phyloP scores from a whole-genome alignment of 805 yeast genomes.

The Candida ficus region DNA sequence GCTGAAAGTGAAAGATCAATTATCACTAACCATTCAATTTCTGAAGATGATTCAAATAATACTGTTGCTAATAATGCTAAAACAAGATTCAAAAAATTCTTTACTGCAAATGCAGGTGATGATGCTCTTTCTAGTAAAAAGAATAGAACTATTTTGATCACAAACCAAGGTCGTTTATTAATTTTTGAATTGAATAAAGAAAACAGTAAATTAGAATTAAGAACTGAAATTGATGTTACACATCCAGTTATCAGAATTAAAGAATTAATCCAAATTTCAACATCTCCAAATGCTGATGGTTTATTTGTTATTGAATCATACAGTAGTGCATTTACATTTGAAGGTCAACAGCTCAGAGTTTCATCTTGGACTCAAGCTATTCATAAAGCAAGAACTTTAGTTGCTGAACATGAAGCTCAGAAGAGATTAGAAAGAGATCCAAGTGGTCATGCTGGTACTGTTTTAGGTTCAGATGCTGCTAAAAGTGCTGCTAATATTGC shows the following conservation, averaged over 20 bases:
- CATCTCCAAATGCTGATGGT: constrained; percentile 29
- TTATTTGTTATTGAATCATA: constrained; percentile 53
- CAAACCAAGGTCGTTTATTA: constrained; percentile 59
- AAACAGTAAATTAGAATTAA: constrained; percentile 39
- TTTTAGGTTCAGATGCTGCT: constrained; percentile 31
- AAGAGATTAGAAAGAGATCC: constrained; percentile 24
- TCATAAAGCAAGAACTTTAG: constrained; percentile 42
- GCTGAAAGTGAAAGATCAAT: constrained; percentile 28
- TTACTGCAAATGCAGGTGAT: constrained; percentile 14
- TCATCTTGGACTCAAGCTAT: constrained; percentile 54
- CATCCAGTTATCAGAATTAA: constrained; percentile 50
- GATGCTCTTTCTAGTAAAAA: constrained; percentile 30
- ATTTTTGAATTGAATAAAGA: constrained; percentile 37
- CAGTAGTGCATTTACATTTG: constrained; percentile 50
- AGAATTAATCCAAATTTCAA: constrained; percentile 45
- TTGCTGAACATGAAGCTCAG: constrained; percentile 38
- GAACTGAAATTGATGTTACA: constrained; percentile 49
- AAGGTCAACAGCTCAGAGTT: constrained; percentile 46
- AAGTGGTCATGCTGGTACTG: constrained; percentile 28
- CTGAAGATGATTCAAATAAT: constrained; percentile 11
- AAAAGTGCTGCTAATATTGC: constrained; percentile 33
- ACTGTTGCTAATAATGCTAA: constrained; percentile 10
- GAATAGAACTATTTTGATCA: constrained; percentile 50
- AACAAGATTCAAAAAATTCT: constrained; percentile 21
- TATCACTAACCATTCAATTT: constrained; percentile 18